Conservation (phyloP, 2,329 filamentous ascomycete genomes). For the Aspergillus sp. region DNA sequence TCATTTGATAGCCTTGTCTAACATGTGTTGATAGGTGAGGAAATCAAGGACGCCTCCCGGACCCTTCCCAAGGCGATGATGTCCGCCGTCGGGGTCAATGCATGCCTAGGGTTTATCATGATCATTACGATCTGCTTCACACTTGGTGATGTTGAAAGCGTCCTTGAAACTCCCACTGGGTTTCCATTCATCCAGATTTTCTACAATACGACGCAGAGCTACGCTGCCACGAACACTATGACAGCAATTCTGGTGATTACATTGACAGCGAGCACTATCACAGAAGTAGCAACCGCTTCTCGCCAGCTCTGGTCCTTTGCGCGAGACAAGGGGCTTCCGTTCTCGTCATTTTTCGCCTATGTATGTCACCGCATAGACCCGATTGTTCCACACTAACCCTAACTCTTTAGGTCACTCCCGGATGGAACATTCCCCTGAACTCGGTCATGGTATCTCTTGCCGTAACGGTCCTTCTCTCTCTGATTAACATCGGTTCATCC, state of each 20-base stretch:
- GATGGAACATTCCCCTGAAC: slow-evolving; percentile 52
- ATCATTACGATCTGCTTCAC: slow-evolving; percentile 61
- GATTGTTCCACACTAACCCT: neutral
- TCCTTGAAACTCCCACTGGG: slow-evolving; percentile 52
- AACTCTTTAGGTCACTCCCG: slow-evolving; percentile 37
- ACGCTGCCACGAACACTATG: slow-evolving; percentile 57
- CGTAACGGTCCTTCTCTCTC: slow-evolving; percentile 50
- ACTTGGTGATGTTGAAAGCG: slow-evolving; percentile 53
- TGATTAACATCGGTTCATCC: slow-evolving; percentile 59
- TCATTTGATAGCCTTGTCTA: slow-evolving; percentile 4
- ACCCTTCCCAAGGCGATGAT: slow-evolving; percentile 59
- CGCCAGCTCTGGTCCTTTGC: slow-evolving; percentile 62
- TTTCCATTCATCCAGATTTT: slow-evolving; percentile 67
- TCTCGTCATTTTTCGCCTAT: slow-evolving; percentile 43
- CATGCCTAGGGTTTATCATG: slow-evolving; percentile 59
- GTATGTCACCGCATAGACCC: slow-evolving; percentile 30
- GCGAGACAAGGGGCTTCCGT: slow-evolving; percentile 47
- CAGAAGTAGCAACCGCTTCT: slow-evolving; percentile 62
- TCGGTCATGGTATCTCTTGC: slow-evolving; percentile 53
- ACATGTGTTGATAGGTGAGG: slow-evolving; percentile 37
- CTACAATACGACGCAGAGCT: slow-evolving; percentile 54
- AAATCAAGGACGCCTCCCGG: slow-evolving; percentile 52
- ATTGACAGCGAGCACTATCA: slow-evolving; percentile 55
- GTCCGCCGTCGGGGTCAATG: slow-evolving; percentile 55
- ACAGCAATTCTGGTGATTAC: slow-evolving; percentile 55